Percentiles rank a stretch among this genome's conserved stretches.
Conservation (phyloP, 257 asterid genomes). For the Rehmannia glutinosa region DNA sequence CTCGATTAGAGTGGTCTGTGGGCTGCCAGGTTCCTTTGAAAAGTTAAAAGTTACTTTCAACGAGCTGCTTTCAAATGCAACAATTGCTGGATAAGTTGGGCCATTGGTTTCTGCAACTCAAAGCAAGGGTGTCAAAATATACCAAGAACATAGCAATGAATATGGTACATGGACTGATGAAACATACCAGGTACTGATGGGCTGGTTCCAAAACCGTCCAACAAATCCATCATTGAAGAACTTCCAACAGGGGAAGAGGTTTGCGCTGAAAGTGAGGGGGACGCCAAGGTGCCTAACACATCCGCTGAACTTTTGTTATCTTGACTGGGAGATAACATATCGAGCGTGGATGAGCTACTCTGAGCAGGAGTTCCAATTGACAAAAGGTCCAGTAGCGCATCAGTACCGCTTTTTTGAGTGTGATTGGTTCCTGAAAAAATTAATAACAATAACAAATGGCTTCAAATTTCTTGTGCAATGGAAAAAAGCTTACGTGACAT, state of each 20-base stretch:
- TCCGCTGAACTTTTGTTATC: slow-evolving; percentile 41
- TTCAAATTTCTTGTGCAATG: neutral
- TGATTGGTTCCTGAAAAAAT: slow-evolving; percentile 48
- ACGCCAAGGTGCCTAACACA: slow-evolving; percentile 40
- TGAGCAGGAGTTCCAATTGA: slow-evolving; percentile 73
- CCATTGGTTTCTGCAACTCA: slow-evolving; percentile 55
- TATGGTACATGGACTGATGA: neutral
- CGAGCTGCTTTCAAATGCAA: slow-evolving; percentile 78
- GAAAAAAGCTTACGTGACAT: neutral
- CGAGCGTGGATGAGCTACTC: slow-evolving; percentile 42
- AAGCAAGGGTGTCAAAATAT: slow-evolving; percentile 11
- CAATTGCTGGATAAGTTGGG: slow-evolving; percentile 56
- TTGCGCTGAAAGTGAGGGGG: slow-evolving; percentile 40
- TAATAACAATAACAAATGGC: neutral
- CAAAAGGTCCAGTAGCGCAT: slow-evolving; percentile 75
- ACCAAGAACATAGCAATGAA: neutral
- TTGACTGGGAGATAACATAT: slow-evolving; percentile 42
- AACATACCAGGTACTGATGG: slow-evolving; percentile 45
- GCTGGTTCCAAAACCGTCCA: slow-evolving; percentile 61
- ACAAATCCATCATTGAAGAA: slow-evolving; percentile 72
- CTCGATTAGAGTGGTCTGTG: slow-evolving; percentile 58
- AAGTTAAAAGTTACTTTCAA: slow-evolving; percentile 66
- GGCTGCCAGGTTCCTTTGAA: slow-evolving; percentile 71
- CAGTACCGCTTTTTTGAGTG: slow-evolving; percentile 48
- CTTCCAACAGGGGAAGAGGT: slow-evolving; percentile 36